Conservation (phyloP, 1,284 basidiomycete genomes). For the Trichosporon sp. region DNA sequence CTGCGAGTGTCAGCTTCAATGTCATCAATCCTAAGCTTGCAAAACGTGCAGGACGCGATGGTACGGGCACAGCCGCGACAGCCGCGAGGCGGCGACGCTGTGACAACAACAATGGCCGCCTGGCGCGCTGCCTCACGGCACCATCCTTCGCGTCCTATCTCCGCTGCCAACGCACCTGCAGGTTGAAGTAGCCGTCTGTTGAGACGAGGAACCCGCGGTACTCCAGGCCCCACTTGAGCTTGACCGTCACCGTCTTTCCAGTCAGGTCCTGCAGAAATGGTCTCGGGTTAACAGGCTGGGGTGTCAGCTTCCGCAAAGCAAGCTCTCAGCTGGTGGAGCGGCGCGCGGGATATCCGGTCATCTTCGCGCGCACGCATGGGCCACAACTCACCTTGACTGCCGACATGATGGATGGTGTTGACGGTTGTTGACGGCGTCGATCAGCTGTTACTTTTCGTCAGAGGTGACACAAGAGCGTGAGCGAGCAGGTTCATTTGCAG, state of each 20-base stretch:
- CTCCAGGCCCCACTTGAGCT: constrained; percentile 97
- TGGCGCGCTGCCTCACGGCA: not conserved
- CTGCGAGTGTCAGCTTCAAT: constrained; percentile 50
- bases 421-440: constrained; percentile 2
- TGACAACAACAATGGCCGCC: not conserved
- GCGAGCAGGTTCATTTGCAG: not conserved
- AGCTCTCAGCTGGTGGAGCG: too few relatives aligned
- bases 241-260: constrained; percentile 91
- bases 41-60: not conserved
- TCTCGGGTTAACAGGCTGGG: constrained; percentile 87
- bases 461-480: not conserved
- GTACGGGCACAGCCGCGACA: not conserved
- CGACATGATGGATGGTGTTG: constrained; percentile 28
- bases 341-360: too few relatives aligned
- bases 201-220: constrained; percentile 99
- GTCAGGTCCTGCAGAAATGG: constrained; percentile 98
- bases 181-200: constrained; percentile 99
- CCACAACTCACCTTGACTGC: constrained; percentile 27
- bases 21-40: not conserved
- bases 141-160: not conserved
- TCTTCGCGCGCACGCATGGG: not conserved
- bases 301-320: constrained; percentile 8
- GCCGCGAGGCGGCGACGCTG: not conserved
- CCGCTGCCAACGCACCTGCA: constrained; percentile 66
- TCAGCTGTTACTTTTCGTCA: not conserved